Conservation (phyloP, 306 rosid species). For the Mimosa pudica region DNA sequence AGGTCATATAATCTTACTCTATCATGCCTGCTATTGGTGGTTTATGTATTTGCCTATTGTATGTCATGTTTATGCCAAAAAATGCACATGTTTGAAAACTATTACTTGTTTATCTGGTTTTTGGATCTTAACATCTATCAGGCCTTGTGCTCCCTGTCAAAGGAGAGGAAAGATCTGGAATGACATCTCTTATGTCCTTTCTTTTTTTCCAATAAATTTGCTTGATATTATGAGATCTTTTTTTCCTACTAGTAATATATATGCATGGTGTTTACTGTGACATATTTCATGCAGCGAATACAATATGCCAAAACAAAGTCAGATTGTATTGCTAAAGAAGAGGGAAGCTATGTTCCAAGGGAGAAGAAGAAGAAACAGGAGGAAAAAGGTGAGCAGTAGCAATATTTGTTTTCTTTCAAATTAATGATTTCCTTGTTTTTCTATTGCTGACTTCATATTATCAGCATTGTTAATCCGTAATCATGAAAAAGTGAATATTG, state of each 20-base stretch:
- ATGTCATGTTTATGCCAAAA: conserved; percentile 1
- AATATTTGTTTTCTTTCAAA: conserved; percentile 5
- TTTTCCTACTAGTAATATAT: conserved; percentile 5
- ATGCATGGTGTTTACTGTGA: conserved; percentile 15
- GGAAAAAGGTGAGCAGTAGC: conserved; percentile 76
- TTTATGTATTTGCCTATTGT: conserved; percentile 25
- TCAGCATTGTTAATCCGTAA: background rate
- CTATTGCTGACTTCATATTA: conserved; percentile 1
- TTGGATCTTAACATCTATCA: background rate
- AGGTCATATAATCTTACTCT: background rate
- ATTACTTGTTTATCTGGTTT: background rate
- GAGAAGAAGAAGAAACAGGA: conserved; percentile 98
- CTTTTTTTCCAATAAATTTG: background rate
- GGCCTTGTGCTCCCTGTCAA: conserved; percentile 19
- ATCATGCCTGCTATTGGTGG: conserved; percentile 1
- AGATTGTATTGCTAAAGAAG: conserved; percentile 96
- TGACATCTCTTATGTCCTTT: background rate
- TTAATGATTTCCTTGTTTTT: background rate
- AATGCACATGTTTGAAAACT: background rate
- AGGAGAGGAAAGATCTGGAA: background rate
- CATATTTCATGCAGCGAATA: conserved; percentile 69
- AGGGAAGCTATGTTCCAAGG: conserved; percentile 91
- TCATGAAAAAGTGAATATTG: conserved; percentile 13
- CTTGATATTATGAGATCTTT: conserved; percentile 27
- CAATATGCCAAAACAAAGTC: conserved; percentile 94